These are phyloP conservation scores for Didymella segeticola DNA, from an alignment of 2,329 filamentous ascomycete genomes.

Conservation along the genomic window DNA sequence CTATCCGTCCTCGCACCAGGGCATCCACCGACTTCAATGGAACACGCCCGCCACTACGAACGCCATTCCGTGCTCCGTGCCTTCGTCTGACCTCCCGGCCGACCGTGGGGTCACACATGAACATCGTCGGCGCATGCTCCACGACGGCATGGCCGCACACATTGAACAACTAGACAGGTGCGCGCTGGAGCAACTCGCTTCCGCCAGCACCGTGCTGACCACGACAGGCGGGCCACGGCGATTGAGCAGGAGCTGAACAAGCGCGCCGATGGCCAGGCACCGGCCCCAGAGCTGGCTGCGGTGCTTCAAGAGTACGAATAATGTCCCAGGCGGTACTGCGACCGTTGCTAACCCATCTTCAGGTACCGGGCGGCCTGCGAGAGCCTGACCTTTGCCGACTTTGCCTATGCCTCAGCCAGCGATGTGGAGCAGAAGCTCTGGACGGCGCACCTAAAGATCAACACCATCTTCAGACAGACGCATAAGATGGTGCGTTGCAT, in stretches of 20 bases:
- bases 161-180: slow-evolving; percentile 62
- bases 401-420: slow-evolving; percentile 67
- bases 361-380: slow-evolving; percentile 77
- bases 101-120: slow-evolving; percentile 59
- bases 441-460: slow-evolving; percentile 79
- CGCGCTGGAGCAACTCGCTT: slow-evolving; percentile 20
- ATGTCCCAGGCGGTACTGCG: slow-evolving; percentile 6
- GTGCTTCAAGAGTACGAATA: slow-evolving; percentile 44
- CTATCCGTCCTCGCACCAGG: slow-evolving; percentile 44
- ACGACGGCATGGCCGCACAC: slow-evolving; percentile 53
- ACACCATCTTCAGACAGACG: slow-evolving; percentile 76
- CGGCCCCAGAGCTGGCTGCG: slow-evolving; percentile 58
- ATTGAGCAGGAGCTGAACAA: slow-evolving; percentile 59
- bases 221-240: slow-evolving; percentile 51
- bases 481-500: slow-evolving; percentile 34
- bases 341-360: slow-evolving; percentile 27
- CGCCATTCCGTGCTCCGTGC: slow-evolving; percentile 57
- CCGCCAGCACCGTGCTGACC: slow-evolving; percentile 29
- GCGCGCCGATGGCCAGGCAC: slow-evolving; percentile 58
- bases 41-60: slow-evolving; percentile 58
- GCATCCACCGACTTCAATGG: slow-evolving; percentile 59
- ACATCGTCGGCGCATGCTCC: slow-evolving; percentile 29
- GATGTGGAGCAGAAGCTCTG: slow-evolving; percentile 77
- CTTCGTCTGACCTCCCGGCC: slow-evolving; percentile 64
- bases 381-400: slow-evolving; percentile 74